phyloP scores from a whole-genome alignment of 805 yeast genomes.

The Pichia manshurica region DNA sequence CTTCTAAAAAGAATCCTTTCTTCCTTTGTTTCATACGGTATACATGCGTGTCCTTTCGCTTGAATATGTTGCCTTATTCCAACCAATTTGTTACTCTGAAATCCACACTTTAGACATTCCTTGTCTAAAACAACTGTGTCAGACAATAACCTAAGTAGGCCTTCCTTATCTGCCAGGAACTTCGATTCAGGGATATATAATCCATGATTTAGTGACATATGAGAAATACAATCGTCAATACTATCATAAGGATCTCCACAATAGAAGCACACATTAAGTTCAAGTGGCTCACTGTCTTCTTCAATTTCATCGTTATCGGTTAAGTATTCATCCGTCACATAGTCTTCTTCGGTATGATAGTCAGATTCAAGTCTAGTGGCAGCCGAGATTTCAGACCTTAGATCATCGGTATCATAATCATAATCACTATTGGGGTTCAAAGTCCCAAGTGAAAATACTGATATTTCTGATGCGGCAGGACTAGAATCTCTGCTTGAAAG shows the following conservation, averaged over 20 bases:
- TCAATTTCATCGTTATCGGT: slow-evolving; percentile 7
- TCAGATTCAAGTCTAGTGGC: slow-evolving; percentile 5
- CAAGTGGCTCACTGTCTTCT: slow-evolving; percentile 29
- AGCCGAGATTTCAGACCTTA: slow-evolving; percentile 17
- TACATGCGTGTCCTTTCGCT: slow-evolving; percentile 77
- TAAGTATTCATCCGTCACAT: slow-evolving; percentile 2
- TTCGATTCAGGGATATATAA: slow-evolving; percentile 80
- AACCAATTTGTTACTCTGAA: slow-evolving; percentile 69
- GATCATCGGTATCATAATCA: slow-evolving; percentile 21
- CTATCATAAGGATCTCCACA: slow-evolving; percentile 39
- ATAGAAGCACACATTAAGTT: slow-evolving; percentile 43
- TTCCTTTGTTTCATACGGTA: slow-evolving; percentile 79
- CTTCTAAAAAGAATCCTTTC: slow-evolving; percentile 65
- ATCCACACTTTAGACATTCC: slow-evolving; percentile 75
- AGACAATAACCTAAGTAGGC: slow-evolving; percentile 64
- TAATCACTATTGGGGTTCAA: slow-evolving; percentile 19
- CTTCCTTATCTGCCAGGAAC: slow-evolving; percentile 60
- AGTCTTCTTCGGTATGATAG: slow-evolving; percentile 6
- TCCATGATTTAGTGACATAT: slow-evolving; percentile 78
- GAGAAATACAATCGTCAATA: slow-evolving; percentile 46
- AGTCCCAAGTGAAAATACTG: slow-evolving; percentile 49
- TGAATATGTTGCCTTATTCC: slow-evolving; percentile 84
- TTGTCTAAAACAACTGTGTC: slow-evolving; percentile 75
- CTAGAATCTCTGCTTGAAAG: slow-evolving; percentile 34
- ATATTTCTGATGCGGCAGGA: slow-evolving; percentile 49